Percentiles rank a stretch among this genome's conserved stretches.
phyloP scores from a whole-genome alignment of 306 rosid species.

The Astragalus membranaceus region DNA sequence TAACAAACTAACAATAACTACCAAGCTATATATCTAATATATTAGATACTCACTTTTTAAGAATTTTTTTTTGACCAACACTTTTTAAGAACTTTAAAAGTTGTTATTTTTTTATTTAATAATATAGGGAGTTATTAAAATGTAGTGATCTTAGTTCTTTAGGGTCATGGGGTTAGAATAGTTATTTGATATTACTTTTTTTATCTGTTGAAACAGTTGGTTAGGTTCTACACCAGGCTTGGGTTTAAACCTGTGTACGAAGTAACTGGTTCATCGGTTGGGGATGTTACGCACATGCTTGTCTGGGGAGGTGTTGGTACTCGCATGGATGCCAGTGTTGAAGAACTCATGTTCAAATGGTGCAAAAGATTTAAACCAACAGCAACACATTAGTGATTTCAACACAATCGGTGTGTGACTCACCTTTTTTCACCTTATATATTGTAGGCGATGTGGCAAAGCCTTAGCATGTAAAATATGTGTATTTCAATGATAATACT shows the following conservation, averaged over 20 bases:
- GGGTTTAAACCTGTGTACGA: conserved; percentile 67
- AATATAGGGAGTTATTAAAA: not conserved
- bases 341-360: conserved; percentile 69
- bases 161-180: not conserved
- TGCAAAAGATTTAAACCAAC: conserved; percentile 53
- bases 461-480: not conserved
- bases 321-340: conserved; percentile 69
- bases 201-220: conserved; percentile 33
- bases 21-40: no score
- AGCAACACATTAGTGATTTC: not conserved
- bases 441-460: not conserved
- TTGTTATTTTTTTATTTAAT: not conserved
- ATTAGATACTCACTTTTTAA: no score
- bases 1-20: no score
- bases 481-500: not conserved
- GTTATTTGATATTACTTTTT: not conserved
- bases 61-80: no score
- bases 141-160: not conserved
- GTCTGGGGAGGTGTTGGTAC: conserved; percentile 94
- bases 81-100: no score
- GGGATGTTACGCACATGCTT: conserved; percentile 62
- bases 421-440: not conserved
- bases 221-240: conserved; percentile 71
- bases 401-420: not conserved
- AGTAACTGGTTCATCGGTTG: conserved; percentile 58